phyloP scores from a whole-genome alignment of 1,139 yeast species.

The Nadsonia starkeyi-henricii region DNA sequence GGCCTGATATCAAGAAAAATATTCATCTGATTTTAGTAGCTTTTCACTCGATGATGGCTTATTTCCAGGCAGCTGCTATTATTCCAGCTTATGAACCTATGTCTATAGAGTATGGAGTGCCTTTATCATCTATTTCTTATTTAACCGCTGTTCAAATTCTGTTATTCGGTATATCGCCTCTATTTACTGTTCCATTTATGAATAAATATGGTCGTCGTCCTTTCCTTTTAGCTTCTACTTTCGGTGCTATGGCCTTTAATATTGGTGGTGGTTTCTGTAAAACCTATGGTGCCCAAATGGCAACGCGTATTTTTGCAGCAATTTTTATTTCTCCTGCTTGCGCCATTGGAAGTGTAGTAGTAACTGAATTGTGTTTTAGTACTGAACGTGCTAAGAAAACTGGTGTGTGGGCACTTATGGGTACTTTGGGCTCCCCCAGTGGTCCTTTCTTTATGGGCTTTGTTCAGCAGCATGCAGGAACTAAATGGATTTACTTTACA shows the following conservation, averaged over 20 bases:
- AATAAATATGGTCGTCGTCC: constrained; percentile 12
- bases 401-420: constrained; percentile 13
- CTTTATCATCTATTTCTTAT: constrained; percentile 10
- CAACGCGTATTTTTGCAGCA: constrained; percentile 10
- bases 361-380: constrained; percentile 11
- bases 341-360: constrained; percentile 12
- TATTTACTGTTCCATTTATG: constrained; percentile 11
- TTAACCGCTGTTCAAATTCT: constrained; percentile 11
- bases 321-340: constrained; percentile 11
- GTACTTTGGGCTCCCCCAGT: constrained; percentile 11
- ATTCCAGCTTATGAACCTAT: constrained; percentile 12
- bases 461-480: constrained; percentile 10
- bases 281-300: constrained; percentile 12
- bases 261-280: constrained; percentile 14
- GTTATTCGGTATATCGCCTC: constrained; percentile 10
- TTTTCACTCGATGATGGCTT: constrained; percentile 10
- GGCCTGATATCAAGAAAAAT: constrained; percentile 10
- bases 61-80: constrained; percentile 12
- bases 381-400: constrained; percentile 12
- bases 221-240: constrained; percentile 7
- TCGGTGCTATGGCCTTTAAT: constrained; percentile 7
- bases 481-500: constrained; percentile 10
- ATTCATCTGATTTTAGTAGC: constrained; percentile 9
- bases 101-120: constrained; percentile 9
- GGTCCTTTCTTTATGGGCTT: constrained; percentile 15